Conservation (phyloP, 495 filamentous ascomycete species). For the Penicillium pulvis region DNA sequence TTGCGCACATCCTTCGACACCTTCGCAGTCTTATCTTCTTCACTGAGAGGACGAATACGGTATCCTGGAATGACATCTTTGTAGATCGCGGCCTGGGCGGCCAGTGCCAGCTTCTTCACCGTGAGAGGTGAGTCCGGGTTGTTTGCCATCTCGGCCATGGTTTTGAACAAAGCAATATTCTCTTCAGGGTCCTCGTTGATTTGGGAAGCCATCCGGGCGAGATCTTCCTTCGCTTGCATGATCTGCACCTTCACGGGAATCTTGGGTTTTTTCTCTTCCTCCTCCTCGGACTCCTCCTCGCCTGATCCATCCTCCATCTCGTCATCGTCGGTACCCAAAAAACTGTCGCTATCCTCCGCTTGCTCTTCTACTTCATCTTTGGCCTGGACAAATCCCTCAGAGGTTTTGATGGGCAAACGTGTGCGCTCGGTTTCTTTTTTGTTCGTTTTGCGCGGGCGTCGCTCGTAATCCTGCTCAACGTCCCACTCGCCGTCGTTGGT, state of each 20-base stretch:
- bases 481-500: slow-evolving; percentile 66
- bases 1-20: slow-evolving; percentile 89
- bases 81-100: slow-evolving; percentile 86
- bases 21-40: slow-evolving; percentile 72
- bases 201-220: slow-evolving; percentile 76
- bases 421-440: slow-evolving; percentile 71
- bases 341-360: slow-evolving; percentile 52
- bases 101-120: slow-evolving; percentile 81
- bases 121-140: slow-evolving; percentile 56
- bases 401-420: slow-evolving; percentile 81
- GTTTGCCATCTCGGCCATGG: slow-evolving; percentile 71
- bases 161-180: slow-evolving; percentile 74
- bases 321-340: slow-evolving; percentile 51
- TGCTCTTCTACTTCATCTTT: slow-evolving; percentile 44
- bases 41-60: slow-evolving; percentile 78
- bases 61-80: slow-evolving; percentile 97
- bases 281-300: slow-evolving; percentile 51
- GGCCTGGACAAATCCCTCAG: slow-evolving; percentile 69
- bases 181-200: slow-evolving; percentile 95
- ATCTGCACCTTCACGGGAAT: slow-evolving; percentile 77
- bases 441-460: slow-evolving; percentile 68
- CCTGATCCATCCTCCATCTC: slow-evolving; percentile 36
- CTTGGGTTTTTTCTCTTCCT: slow-evolving; percentile 56
- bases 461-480: slow-evolving; percentile 89
- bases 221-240: slow-evolving; percentile 84